Percentiles rank a stretch among this genome's conserved stretches.
phyloP scores from a whole-genome alignment of 2,329 filamentous ascomycete genomes.

The Microdochium paspali region DNA sequence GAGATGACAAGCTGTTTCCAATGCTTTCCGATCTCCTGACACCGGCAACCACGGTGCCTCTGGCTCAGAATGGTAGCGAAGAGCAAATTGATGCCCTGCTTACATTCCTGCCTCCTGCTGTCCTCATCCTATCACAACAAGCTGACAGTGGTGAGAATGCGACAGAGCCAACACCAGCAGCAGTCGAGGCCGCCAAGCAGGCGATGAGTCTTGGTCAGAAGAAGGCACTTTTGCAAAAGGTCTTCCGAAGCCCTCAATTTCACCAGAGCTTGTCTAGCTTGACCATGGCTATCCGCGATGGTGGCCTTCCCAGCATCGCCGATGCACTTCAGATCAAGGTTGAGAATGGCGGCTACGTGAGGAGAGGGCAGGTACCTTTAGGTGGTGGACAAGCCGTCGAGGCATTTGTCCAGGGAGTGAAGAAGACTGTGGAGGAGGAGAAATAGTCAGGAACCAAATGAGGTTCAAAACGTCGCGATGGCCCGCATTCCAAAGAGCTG shows the following conservation, averaged over 20 bases:
- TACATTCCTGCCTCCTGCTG: constrained; percentile 65
- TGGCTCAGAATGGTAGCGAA: constrained; percentile 57
- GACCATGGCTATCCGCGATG: constrained; percentile 81
- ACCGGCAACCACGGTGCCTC: constrained; percentile 66
- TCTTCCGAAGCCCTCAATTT: constrained; percentile 85
- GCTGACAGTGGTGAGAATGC: constrained; percentile 45
- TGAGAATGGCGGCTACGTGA: constrained; percentile 74
- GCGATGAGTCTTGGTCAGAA: constrained; percentile 69
- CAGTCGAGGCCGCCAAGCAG: constrained; percentile 63
- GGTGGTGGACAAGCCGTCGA: constrained; percentile 84
- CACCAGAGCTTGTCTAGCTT: constrained; percentile 76
- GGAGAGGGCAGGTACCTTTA: constrained; percentile 69
- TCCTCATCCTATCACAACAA: constrained; percentile 69
- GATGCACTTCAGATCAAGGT: constrained; percentile 77
- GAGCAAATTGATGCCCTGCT: constrained; percentile 66
- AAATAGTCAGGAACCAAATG: constrained; percentile 9
- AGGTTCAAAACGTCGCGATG: too few relatives aligned
- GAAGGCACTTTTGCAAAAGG: constrained; percentile 68
- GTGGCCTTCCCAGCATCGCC: constrained; percentile 80
- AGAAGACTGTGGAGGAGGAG: constrained; percentile 62
- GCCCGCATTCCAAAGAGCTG: not conserved
- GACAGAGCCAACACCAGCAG: constrained; percentile 58
- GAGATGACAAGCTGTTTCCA: constrained; percentile 61
- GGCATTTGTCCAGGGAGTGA: constrained; percentile 84
- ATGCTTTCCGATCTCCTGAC: constrained; percentile 79